A percentile compares a stretch with the other conserved stretches of the same genome.
phyloP scores from a whole-genome alignment of 2,329 filamentous ascomycete genomes.

The Penicillium rolfsii region DNA sequence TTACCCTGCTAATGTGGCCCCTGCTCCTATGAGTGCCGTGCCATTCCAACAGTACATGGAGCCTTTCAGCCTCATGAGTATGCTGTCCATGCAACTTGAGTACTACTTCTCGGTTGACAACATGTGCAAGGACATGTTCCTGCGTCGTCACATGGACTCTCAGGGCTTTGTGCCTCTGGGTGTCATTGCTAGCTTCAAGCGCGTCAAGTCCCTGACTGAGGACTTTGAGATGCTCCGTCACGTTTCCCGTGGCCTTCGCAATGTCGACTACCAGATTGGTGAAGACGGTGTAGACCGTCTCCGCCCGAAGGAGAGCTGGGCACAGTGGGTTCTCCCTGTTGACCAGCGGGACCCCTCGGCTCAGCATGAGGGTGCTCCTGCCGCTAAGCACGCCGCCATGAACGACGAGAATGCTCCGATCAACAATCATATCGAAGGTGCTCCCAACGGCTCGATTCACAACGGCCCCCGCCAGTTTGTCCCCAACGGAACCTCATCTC shows the following conservation, averaged over 20 bases:
- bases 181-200: slow-evolving; percentile 83
- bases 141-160: slow-evolving; percentile 90
- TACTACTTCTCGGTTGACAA: slow-evolving; percentile 99
- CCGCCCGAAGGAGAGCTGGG: slow-evolving; percentile 74
- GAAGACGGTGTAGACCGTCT: slow-evolving; percentile 79
- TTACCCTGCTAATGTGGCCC: slow-evolving; percentile 55
- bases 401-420: slow-evolving; percentile 46
- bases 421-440: slow-evolving; percentile 35
- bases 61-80: slow-evolving; percentile 58
- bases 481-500: slow-evolving; percentile 47
- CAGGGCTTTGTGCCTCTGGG: slow-evolving; percentile 85
- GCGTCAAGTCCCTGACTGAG: slow-evolving; percentile 72
- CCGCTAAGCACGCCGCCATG: slow-evolving; percentile 27
- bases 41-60: slow-evolving; percentile 63
- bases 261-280: slow-evolving; percentile 73
- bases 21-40: slow-evolving; percentile 59
- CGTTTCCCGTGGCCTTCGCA: slow-evolving; percentile 71
- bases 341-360: slow-evolving; percentile 73
- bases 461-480: slow-evolving; percentile 30
- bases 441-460: slow-evolving; percentile 37
- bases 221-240: slow-evolving; percentile 74
- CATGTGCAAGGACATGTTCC: slow-evolving; percentile 86
- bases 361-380: slow-evolving; percentile 70
- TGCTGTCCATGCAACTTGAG: slow-evolving; percentile 69
- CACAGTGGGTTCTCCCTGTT: slow-evolving; percentile 74